Conservation (phyloP, 1,284 basidiomycete species). For the Sanghuangporus weigelae region DNA sequence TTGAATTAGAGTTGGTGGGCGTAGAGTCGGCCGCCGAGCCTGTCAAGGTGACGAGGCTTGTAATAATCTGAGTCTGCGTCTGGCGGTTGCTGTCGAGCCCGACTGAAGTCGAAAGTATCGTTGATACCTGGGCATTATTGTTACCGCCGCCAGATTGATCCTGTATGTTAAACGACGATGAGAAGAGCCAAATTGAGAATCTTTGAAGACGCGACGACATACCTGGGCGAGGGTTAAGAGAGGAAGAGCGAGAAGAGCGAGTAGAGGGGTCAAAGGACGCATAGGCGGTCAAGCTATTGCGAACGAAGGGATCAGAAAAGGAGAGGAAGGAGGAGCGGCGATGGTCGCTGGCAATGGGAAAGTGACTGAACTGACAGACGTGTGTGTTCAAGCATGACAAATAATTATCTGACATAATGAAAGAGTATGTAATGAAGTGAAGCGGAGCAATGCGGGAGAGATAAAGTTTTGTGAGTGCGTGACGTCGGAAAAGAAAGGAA, state of each 20-base stretch:
- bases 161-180: slow-evolving; percentile 21
- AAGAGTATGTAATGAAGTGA: not conserved
- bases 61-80: slow-evolving; percentile 33
- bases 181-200: slow-evolving; percentile 8
- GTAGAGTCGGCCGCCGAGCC: slow-evolving; percentile 20
- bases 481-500: slow-evolving; percentile 4
- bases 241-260: slow-evolving; percentile 28
- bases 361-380: not conserved
- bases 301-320: not conserved
- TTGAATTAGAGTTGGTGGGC: slow-evolving; percentile 24
- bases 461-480: not conserved
- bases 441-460: not conserved
- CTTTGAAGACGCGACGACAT: slow-evolving; percentile 15
- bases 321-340: not conserved
- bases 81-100: slow-evolving; percentile 33
- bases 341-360: not conserved
- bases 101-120: slow-evolving; percentile 30
- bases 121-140: slow-evolving; percentile 9
- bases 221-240: slow-evolving; percentile 33
- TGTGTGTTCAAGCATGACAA: no score
- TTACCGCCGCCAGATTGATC: not conserved
- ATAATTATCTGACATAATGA: not conserved
- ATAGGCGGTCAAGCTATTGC: not conserved
- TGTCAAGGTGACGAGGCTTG: slow-evolving; percentile 41
- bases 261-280: slow-evolving; percentile 20